Conservation (phyloP, 352 stramenopile species). For the Thraustochytrium sp. region DNA sequence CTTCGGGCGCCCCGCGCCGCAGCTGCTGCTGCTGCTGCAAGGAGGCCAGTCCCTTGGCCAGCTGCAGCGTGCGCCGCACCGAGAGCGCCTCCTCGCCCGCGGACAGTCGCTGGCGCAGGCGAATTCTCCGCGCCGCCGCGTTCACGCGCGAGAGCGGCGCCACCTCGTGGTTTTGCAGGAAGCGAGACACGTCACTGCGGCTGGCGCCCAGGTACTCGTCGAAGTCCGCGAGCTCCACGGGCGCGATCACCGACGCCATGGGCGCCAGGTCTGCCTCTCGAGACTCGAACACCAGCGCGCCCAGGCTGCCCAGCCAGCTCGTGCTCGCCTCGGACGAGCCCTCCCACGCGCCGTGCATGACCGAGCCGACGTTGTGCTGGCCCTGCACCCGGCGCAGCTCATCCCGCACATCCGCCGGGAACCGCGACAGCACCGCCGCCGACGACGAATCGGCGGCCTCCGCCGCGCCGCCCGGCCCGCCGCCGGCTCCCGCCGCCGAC, state of each 20-base stretch:
- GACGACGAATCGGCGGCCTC: too few species aligned
- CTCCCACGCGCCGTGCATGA: background rate
- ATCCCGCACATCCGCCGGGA: background rate
- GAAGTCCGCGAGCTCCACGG: constrained; percentile 33
- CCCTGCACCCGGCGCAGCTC: constrained; percentile 9
- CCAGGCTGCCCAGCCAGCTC: background rate
- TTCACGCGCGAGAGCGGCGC: background rate
- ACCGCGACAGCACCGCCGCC: background rate
- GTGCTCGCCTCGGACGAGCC: background rate
- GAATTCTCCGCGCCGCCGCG: background rate
- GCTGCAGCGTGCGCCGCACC: background rate
- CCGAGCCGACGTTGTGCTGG: constrained; percentile 6
- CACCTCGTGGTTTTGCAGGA: background rate
- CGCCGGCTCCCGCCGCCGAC: background rate
- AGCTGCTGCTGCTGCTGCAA: background rate
- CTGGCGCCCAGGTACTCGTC: constrained; percentile 19
- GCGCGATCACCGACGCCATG: constrained; percentile 2
- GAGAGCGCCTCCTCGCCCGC: background rate
- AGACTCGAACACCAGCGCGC: constrained; percentile 18
- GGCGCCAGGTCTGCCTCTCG: background rate
- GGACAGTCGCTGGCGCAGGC: background rate
- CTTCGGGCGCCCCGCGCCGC: background rate
- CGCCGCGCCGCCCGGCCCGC: too few species aligned
- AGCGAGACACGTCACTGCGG: background rate
- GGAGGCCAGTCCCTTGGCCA: constrained; percentile 17